phyloP scores from a whole-genome alignment of 495 filamentous ascomycete species.

The Lasiosphaeria hispida region DNA sequence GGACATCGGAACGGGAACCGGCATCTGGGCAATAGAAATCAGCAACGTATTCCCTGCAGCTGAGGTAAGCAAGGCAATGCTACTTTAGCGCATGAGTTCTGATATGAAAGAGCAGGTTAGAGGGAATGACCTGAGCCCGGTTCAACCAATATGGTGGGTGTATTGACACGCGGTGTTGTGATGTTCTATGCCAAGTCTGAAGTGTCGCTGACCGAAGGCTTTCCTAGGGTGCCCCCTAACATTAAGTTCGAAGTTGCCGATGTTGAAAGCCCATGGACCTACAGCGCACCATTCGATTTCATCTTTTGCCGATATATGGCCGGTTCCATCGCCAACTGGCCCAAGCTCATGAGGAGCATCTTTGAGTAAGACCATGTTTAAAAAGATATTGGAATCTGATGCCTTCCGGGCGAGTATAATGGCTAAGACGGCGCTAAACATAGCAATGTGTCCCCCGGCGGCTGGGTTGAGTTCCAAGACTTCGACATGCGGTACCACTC shows the following conservation, averaged over 20 bases:
- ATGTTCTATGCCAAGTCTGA: too few species aligned
- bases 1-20: constrained; percentile 19
- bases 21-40: constrained; percentile 11
- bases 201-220: not conserved
- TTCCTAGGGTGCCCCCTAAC: constrained; percentile 53
- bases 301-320: constrained; percentile 60
- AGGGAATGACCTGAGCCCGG: too few species aligned
- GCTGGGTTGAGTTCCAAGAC: constrained; percentile 60
- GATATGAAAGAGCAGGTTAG: too few species aligned
- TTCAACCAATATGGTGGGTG: too few species aligned
- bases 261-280: constrained; percentile 57
- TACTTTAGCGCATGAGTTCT: too few species aligned
- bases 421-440: too few species aligned
- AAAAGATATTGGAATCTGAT: too few species aligned
- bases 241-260: constrained; percentile 64
- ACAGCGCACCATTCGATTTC: constrained; percentile 53
- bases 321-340: constrained; percentile 59
- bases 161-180: too few species aligned
- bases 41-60: not conserved
- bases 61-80: too few species aligned
- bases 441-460: constrained; percentile 55
- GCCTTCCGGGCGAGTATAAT: too few species aligned
- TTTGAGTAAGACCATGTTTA: constrained; percentile 39
- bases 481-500: constrained; percentile 50
- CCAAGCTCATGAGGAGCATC: constrained; percentile 47